These are phyloP conservation scores for Helotiales sp. DNA, from an alignment of 2,329 filamentous ascomycete species.

Conservation along the genomic window DNA sequence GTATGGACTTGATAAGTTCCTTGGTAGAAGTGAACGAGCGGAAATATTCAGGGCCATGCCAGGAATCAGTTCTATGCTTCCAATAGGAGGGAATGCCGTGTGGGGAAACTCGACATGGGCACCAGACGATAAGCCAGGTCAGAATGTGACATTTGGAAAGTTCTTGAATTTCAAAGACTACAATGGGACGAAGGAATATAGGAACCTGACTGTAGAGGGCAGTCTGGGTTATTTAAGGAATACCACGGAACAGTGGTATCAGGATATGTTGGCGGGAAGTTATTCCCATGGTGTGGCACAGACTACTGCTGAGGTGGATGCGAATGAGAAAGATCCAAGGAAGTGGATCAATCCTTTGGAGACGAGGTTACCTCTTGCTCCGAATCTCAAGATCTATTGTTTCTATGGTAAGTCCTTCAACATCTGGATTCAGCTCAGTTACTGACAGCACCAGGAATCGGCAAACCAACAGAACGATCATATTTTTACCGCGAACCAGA, in stretches of 20 bases:
- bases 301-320: conserved; percentile 76
- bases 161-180: conserved; percentile 80
- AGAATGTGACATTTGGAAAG: conserved; percentile 73
- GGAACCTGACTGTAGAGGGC: conserved; percentile 80
- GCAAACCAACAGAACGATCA: conserved; percentile 87
- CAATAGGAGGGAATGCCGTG: conserved; percentile 88
- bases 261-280: conserved; percentile 65
- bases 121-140: conserved; percentile 78
- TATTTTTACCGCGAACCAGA: conserved; percentile 84
- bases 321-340: conserved; percentile 69
- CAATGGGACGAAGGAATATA: conserved; percentile 62
- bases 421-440: neutral
- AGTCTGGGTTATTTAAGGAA: conserved; percentile 76
- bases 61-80: conserved; percentile 93
- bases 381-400: conserved; percentile 91
- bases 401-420: conserved; percentile 67
- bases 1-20: conserved; percentile 93
- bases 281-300: conserved; percentile 91
- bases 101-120: conserved; percentile 90
- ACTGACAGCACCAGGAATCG: conserved; percentile 53
- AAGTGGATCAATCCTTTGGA: conserved; percentile 98
- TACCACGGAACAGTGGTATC: conserved; percentile 84
- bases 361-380: conserved; percentile 80
- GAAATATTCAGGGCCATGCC: conserved; percentile 98
- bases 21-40: conserved; percentile 84